These are phyloP conservation scores for Suillus discolor DNA, from an alignment of 768 basidiomycete genomes.

Conservation along the genomic window DNA sequence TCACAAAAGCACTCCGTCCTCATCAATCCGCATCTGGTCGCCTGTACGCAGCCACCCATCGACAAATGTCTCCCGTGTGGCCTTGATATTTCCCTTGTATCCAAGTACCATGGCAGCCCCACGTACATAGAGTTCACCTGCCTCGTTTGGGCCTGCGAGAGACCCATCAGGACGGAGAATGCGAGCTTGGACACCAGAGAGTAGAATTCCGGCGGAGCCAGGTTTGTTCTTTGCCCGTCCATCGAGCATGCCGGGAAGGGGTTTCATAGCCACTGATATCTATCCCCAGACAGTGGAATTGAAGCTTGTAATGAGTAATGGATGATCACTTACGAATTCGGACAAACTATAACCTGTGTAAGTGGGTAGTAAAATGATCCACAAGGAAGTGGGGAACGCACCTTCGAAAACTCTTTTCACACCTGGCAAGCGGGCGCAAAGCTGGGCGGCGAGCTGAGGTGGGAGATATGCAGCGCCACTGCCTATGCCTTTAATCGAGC, in stretches of 20 bases:
- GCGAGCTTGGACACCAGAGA: conserved; percentile 59
- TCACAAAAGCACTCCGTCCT: conserved; percentile 61
- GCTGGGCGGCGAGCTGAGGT: conserved; percentile 43
- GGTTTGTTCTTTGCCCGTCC: conserved; percentile 36
- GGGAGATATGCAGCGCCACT: conserved; percentile 66
- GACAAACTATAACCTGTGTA: conserved; percentile 62
- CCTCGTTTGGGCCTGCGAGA: conserved; percentile 53
- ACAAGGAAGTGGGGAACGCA: conserved; percentile 20
- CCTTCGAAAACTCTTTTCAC: conserved; percentile 42
- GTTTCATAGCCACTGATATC: conserved; percentile 31
- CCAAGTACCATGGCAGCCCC: conserved; percentile 55
- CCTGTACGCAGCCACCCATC: conserved; percentile 74
- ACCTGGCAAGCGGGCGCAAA: conserved; percentile 34
- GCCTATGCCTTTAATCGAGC: conserved; percentile 39
- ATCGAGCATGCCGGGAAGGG: conserved; percentile 41
- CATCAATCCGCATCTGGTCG: conserved; percentile 59
- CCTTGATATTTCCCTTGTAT: conserved; percentile 67
- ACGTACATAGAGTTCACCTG: conserved; percentile 61
- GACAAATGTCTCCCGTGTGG: conserved; percentile 58
- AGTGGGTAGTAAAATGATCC: neutral
- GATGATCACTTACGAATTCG: conserved; percentile 45
- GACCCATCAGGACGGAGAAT: conserved; percentile 54
- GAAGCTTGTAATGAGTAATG: neutral
- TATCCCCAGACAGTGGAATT: neutral
- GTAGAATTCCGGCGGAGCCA: conserved; percentile 53